Evolutionary conservation across 106 monocot species (phyloP), one percentile per base, ranked within the genome.

Genomic region (Phalaenopsis aphrodite): DNA sequence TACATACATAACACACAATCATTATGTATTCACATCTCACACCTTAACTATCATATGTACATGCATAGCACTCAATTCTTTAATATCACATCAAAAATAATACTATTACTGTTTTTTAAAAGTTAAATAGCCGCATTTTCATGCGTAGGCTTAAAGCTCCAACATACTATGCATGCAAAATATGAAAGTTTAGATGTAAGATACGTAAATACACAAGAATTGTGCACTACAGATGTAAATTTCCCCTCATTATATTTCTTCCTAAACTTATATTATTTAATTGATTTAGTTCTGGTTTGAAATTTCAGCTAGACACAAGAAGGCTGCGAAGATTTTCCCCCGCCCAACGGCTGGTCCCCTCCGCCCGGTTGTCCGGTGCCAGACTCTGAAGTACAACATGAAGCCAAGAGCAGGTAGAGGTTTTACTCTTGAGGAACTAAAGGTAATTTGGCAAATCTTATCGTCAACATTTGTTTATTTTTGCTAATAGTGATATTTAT

Each of bases 261-360:
- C 24, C 1, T 24, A 65, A 65, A 23, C 1, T 23, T 65, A n/a
- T 24, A 9, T 65, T 4, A 0, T 45, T 24, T 23, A 65, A 65
- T 65, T 10, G 12, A 52, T 52, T 52, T 14, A 52, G 5, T 10
- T 61, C 61, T 61, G 77, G 21, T 45, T 77, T 48, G 36, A 42
- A 19, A 36, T 19, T 84, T 45, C 83, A 89, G 91, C 88, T 19
- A 56, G 89, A 68, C 91, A 85, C 69, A 92, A 92, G 82, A 89
- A 92, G 56, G 91, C 89, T 68, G 87, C 87, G 42, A 85, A 89
- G 66, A 84, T 91, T n/a, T 89, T 91, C 76, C 91, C 91, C 19
- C 79, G 91, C 6, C 91, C 91, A 30, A 91, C 91, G 52, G 56
- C 91, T 75, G 91, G 88, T 49, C 91, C 91, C 16, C 87, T 91